A percentile compares a stretch with the other conserved stretches of the same genome.
Evolutionary conservation across 306 rosid species (phyloP).

Genomic region (Clitoria ternatea): DNA sequence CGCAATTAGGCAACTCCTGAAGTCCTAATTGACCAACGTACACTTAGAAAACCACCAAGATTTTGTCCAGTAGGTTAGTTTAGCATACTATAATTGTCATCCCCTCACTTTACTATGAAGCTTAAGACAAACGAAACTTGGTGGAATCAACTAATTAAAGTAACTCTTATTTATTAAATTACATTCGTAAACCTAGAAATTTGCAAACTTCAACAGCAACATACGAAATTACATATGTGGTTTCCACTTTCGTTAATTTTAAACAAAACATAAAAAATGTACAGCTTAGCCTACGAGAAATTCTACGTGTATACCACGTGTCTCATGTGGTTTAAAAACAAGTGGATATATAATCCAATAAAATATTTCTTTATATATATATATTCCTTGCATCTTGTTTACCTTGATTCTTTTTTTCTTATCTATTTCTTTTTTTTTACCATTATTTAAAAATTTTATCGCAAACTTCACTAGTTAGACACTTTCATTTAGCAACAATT

Average conservation of each 20-base stretch:
- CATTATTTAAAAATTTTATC: too few species aligned
- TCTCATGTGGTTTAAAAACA: not conserved
- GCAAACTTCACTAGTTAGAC: too few species aligned
- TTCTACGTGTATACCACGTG: not conserved
- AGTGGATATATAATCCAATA: too few species aligned
- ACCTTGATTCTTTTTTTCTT: too few species aligned
- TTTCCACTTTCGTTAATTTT: conserved; percentile 11
- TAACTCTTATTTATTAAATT: not conserved
- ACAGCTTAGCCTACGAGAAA: not conserved
- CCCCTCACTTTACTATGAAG: not conserved
- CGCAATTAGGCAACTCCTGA: not conserved
- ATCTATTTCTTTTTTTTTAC: too few species aligned
- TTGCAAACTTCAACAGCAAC: not conserved
- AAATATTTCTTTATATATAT: too few species aligned
- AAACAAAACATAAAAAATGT: too few species aligned
- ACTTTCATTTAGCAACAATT: not conserved
- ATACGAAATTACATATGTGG: not conserved
- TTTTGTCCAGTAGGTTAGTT: not conserved
- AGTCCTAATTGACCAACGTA: not conserved
- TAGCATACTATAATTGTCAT: not conserved
- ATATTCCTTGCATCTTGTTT: too few species aligned
- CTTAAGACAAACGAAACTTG: conserved; percentile 18
- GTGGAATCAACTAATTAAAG: conserved; percentile 29
- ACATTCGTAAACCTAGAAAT: conserved; percentile 6
- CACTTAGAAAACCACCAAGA: not conserved